phyloP scores from a whole-genome alignment of 108 stramenopile genomes.

The Conticribra guillardii region DNA sequence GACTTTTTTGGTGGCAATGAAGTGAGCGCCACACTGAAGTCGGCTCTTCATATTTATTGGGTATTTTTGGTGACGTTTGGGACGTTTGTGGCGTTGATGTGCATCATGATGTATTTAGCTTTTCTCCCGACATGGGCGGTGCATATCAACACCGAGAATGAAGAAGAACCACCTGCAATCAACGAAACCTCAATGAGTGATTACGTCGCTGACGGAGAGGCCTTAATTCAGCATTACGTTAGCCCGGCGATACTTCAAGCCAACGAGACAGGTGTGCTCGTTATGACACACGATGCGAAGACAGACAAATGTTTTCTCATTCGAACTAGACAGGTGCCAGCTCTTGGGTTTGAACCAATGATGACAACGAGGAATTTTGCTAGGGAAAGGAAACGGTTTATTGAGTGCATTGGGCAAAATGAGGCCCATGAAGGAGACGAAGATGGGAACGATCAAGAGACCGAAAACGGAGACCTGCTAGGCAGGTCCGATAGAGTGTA shows the following conservation, averaged over 20 bases:
- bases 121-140: conserved; percentile 73
- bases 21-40: conserved; percentile 47
- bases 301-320: conserved; percentile 46
- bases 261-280: conserved; percentile 74
- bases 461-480: conserved; percentile 6
- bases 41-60: conserved; percentile 68
- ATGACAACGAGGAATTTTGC: conserved; percentile 64
- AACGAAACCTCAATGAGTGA: conserved; percentile 69
- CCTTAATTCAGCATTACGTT: conserved; percentile 64
- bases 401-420: conserved; percentile 27
- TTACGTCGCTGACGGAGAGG: conserved; percentile 69
- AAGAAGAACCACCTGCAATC: conserved; percentile 75
- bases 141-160: conserved; percentile 51
- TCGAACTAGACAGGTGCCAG: conserved; percentile 62
- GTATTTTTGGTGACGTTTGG: conserved; percentile 54
- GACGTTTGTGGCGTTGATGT: conserved; percentile 65
- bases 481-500: background rate
- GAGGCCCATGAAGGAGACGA: conserved; percentile 42
- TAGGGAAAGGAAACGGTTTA: conserved; percentile 62
- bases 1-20: conserved; percentile 58
- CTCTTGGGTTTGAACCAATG: conserved; percentile 82
- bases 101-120: conserved; percentile 61
- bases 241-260: conserved; percentile 82
- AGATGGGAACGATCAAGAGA: conserved; percentile 22
- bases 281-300: conserved; percentile 48